phyloP scores from a whole-genome alignment of 1,139 yeast species.

The Yamadazyma kanchanaburiensis region DNA sequence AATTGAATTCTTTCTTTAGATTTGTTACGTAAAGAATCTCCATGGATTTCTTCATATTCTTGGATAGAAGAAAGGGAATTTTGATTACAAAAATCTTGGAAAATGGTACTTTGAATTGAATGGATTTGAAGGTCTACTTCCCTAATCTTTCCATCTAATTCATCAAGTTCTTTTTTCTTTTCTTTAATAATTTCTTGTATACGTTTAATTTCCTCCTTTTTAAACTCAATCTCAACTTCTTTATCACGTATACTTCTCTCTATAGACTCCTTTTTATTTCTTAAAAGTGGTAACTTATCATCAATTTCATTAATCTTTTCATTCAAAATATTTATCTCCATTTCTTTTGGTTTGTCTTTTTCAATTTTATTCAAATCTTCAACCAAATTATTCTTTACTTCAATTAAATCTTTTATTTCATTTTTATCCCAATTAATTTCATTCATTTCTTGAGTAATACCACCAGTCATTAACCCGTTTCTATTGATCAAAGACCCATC shows the following conservation, averaged over 20 bases:
- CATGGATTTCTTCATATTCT: conserved; percentile 69
- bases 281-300: conserved; percentile 48
- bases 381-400: conserved; percentile 58
- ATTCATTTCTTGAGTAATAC: conserved; percentile 43
- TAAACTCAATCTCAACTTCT: conserved; percentile 54
- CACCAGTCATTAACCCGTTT: conserved; percentile 94
- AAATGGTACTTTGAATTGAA: conserved; percentile 43
- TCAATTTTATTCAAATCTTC: conserved; percentile 51
- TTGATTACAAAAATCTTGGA: conserved; percentile 50
- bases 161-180: conserved; percentile 21
- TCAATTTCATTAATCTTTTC: conserved; percentile 58
- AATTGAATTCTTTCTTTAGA: conserved; percentile 64
- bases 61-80: conserved; percentile 53
- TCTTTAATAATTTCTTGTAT: conserved; percentile 17
- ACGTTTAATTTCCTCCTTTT: conserved; percentile 21
- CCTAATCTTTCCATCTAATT: conserved; percentile 27
- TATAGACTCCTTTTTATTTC: conserved; percentile 46
- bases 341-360: conserved; percentile 49
- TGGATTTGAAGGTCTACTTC: conserved; percentile 26
- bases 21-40: conserved; percentile 55
- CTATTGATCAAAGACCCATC: conserved; percentile 85
- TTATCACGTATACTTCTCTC: conserved; percentile 55
- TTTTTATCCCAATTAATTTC: conserved; percentile 67
- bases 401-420: conserved; percentile 57
- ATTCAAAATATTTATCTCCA: conserved; percentile 53